Conservation (phyloP, 768 basidiomycete genomes). For the Rickenella mellea region DNA sequence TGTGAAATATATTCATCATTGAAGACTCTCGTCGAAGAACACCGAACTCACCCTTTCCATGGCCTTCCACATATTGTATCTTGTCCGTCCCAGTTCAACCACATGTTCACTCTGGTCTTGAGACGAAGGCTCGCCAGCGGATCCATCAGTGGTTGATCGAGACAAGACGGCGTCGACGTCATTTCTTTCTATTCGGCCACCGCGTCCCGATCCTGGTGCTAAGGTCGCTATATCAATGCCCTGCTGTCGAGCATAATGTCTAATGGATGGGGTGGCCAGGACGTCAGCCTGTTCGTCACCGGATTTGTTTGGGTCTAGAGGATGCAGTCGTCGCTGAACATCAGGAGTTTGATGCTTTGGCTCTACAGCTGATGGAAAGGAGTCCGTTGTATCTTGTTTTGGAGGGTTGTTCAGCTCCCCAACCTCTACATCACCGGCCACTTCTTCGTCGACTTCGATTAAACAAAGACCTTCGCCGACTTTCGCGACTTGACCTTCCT, state of each 20-base stretch:
- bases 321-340: constrained; percentile 35
- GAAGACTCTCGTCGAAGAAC: too few relatives aligned
- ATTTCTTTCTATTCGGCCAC: constrained; percentile 62
- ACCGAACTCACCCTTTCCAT: constrained; percentile 60
- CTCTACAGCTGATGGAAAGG: not conserved
- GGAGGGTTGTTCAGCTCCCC: constrained; percentile 5
- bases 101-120: constrained; percentile 35
- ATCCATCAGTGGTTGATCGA: constrained; percentile 7
- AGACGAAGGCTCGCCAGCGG: constrained; percentile 7
- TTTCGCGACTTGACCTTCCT: constrained; percentile 77
- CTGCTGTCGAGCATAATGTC: constrained; percentile 62
- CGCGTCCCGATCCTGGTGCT: constrained; percentile 61
- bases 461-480: constrained; percentile 71
- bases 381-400: constrained; percentile 1
- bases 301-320: constrained; percentile 50
- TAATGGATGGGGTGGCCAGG: constrained; percentile 69
- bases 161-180: constrained; percentile 62
- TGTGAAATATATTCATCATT: constrained; percentile 24
- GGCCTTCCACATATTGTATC: constrained; percentile 83
- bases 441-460: constrained; percentile 72
- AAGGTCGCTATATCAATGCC: constrained; percentile 50
- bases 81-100: constrained; percentile 66
- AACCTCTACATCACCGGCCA: constrained; percentile 9
- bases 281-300: constrained; percentile 20
- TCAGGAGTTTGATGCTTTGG: not conserved